Evolutionary conservation across 2,329 filamentous ascomycete genomes (phyloP).

Genomic region (Aspergillus aculeatinus): DNA sequence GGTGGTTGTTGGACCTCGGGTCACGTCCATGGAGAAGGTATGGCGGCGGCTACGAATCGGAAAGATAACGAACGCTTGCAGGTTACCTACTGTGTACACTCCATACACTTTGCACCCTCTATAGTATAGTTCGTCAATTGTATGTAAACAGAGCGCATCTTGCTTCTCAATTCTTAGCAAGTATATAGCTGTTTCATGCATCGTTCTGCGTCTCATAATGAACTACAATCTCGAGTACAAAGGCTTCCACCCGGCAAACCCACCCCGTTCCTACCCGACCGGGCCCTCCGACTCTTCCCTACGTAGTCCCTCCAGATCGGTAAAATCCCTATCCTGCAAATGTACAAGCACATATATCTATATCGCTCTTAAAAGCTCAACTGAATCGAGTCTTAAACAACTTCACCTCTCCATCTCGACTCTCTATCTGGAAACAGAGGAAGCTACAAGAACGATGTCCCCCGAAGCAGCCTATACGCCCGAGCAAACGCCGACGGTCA

Average conservation of each 20-base stretch:
- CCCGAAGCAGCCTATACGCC: slow-evolving; percentile 27
- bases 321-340: not conserved
- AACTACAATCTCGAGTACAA: too few species aligned
- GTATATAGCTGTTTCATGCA: too few species aligned
- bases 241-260: not conserved
- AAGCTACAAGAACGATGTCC: slow-evolving; percentile 10
- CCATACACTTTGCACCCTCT: too few species aligned
- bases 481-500: slow-evolving; percentile 27
- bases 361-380: rapidly evolving
- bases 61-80: not conserved
- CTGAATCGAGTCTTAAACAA: too few species aligned
- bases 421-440: not conserved
- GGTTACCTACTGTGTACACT: too few species aligned
- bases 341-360: not conserved
- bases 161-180: too few species aligned
- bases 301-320: not conserved
- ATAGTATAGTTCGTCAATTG: not conserved
- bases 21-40: not conserved
- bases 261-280: not conserved
- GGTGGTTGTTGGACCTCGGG: not conserved
- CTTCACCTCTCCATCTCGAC: not conserved
- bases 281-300: not conserved
- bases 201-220: too few species aligned
- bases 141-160: too few species aligned
- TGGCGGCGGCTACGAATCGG: not conserved